Base-by-base conservation (phyloP, 441 rosid genomes). In the Kokia cookei region DNA sequence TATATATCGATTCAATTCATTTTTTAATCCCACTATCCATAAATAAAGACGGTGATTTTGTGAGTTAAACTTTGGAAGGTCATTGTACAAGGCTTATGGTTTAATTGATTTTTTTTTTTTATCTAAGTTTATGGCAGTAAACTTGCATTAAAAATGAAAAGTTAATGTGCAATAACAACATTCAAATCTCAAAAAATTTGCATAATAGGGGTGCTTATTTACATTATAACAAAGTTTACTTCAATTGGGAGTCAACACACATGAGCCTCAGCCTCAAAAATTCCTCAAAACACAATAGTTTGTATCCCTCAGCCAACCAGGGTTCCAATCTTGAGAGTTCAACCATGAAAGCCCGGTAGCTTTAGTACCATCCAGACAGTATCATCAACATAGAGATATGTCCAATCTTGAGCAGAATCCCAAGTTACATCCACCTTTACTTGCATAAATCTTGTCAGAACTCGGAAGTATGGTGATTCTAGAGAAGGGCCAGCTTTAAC, bases 271-370 rank as follows among this genome's bases (percentile, higher is more conserved):
- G 40, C 72, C 61, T 69, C 27, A n/a, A 48, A 29, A 13, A 27
- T 48, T 67, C 14, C 71, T 27, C 40, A 26, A 27, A 2, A 67
- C 13, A 9, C 57, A 26, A 14, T 48, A 67, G 22, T 47, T 48
- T 67, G 42, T 19, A 15, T 57, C 73, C 45, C 71, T 32, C 47
- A 51, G 54, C 47, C 47, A 51, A 35, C 47, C 47, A 65, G 55
- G 55, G 70, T 65, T 65, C 69, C 55, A 45, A 65, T 17, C 35
- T 69, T n/a, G 72, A 32, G 72, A 27, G 43, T 43, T 5, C 69
- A 42, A 65, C n/a, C 32, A 19, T 65, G 69, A 7, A 42, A 19
- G 26, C 48, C 50, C 17, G 26, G 42, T 63, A 7, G 50, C 68
- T 63, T 42, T 17, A 17, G 68, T 15, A 11, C 8, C 55, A 12